Base-by-base conservation (phyloP, 495 filamentous ascomycete genomes). In the Astrothelium subdiscretum region DNA sequence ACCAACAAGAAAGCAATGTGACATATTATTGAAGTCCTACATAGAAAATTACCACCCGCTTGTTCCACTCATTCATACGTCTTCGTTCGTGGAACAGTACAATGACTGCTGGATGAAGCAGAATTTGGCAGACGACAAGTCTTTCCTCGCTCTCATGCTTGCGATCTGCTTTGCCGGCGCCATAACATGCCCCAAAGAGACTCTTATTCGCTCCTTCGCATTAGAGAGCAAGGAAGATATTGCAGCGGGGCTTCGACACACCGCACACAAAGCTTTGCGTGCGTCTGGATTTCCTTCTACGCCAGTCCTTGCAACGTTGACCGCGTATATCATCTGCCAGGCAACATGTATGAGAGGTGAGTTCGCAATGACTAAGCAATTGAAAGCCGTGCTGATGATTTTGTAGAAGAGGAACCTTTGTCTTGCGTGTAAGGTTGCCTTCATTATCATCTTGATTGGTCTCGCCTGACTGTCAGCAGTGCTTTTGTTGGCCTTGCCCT, bases 401-500 rank as follows among this genome's bases (percentile, higher is more conserved):
- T 38, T 38, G 35, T 38, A 38, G 35, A 44, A n/a, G 59, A 61
- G 35, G 59, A 61, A 40, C 59, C 59, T 15, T 38, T 38, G 35
- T 38, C 35, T 38, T 38, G 35, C 35, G 35, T 38, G 35, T 38
- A 38, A 38, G 35, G 15, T 6, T 38, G 35, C 35, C 8, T 38
- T 38, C 35, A 38, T 38, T 38, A 8, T 1, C 35, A 38, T 38
- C 35, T 38, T 38, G 35, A 38, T 38, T 38, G 35, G 35, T 6
- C 8, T 38, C 15, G 35, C 10, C 59, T 61, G 20, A 48, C 38
- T 22, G 27, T 24, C 22, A 44, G 42, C n/a, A 61, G 51, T 29
- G 35, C 35, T 0, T 66, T 64, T 43, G 40, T 64, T 31, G 62
- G 35, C 5, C n/a, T 64, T 15, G 62, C 62, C n/a, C 31, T 67